Evolutionary conservation across 345 rosid species (phyloP), one percentile per base, ranked within the genome.

Genomic region (Mangifera indica): DNA sequence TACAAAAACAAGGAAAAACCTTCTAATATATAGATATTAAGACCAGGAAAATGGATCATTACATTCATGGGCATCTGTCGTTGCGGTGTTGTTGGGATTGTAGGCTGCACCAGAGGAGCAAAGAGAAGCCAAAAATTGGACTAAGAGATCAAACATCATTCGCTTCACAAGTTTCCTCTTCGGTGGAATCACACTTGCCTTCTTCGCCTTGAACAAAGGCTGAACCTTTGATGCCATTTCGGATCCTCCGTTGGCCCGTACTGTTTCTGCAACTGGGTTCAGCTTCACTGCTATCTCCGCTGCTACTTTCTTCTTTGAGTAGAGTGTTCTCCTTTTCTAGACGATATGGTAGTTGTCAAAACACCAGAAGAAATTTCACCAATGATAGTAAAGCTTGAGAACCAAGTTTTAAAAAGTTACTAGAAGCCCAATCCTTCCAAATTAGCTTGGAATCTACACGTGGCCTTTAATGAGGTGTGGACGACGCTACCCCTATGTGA

Each of bases 141-240:
- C 29, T 11, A 63, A 10, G 26, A 10, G 10, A 11, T 63, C 67
- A 21, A 63, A 44, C n/a, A 63, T 63, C 67, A 63, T 63, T 4
- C 52, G 45, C 67, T 42, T 63, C 67, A 63, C 67, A 6, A 22
- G 45, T 15, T 15, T 44, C 13, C 67, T 54, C 58, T 5, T n/a
- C 9, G 58, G 3, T 0, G 58, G 58, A 10, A 54, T 54, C 10
- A 54, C 58, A n/a, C 58, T n/a, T 54, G 24, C 58, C 58, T 20
- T 54, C 42, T 37, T 37, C 9, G 42, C 42, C 42, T 0, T 7
- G 42, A 37, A 37, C 9, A 37, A 37, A 6, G 42, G 42, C 9
- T 6, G 42, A 37, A 37, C 8, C 42, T 1, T 37, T 5, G 42
- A 6, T 9, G 9, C 42, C 42, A 37, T 6, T 37, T 9, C 1